Evolutionary conservation across 2,329 filamentous ascomycete genomes (phyloP), one percentile per base, ranked within the genome.

Genomic region (Trichoderma hamatum): DNA sequence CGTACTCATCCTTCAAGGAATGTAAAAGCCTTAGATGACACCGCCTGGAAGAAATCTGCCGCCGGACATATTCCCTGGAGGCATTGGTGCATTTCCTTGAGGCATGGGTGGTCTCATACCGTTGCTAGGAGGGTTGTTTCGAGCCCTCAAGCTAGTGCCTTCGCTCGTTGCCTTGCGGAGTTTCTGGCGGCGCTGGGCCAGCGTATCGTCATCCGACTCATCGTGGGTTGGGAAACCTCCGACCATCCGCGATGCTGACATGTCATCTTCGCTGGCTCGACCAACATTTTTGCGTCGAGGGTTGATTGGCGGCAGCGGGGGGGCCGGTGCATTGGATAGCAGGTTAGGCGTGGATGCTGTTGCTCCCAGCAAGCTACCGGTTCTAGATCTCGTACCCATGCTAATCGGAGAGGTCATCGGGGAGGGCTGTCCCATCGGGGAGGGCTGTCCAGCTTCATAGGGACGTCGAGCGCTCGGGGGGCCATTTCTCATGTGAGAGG

Each of bases 241-340:
- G 54, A 71, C 72, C 28, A 70, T 64, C 46, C 72, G 73, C 10
- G 72, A 72, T 69, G 70, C 71, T n/a, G 71, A 58, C 13, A 71
- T 69, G 34, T 79, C 78, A 13, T 82, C 80, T 5, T 77, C 78
- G 14, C 75, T 76, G 21, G 78, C 77, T 21, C 79, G 78, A 49
- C 76, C 72, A 24, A 82, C 70, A 11, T 82, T 82, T 65, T 84
- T 82, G 11, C 87, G 83, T 60, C 85, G 82, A 32, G 87, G 87
- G 74, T 89, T 89, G 75, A 89, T 86, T 1, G 86, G 86, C 2
- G 87, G 87, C 43, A 89, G 69, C 2, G 86, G 86, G 2, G 86
- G 86, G 2, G 79, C 81, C 2, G 63, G 32, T 21, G 75, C 72
- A 13, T 74, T 76, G 6, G 76, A 75, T 58, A 80, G 80, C 52